phyloP scores from a whole-genome alignment of 257 asterid species.

The Eustoma russellianum region DNA sequence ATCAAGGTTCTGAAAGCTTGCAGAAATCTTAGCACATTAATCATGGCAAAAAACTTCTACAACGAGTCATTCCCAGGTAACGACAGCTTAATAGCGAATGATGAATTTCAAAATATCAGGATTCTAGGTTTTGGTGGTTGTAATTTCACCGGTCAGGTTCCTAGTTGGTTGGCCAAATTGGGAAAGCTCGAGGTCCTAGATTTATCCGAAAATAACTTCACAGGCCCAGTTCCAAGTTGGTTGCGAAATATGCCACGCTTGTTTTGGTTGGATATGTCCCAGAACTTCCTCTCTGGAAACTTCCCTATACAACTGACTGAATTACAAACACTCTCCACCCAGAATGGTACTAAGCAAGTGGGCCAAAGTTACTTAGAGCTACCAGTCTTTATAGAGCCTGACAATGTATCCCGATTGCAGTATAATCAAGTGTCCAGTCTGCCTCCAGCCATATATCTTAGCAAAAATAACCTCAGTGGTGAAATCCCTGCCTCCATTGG shows the following conservation, averaged over 20 bases:
- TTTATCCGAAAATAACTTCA: conserved; percentile 49
- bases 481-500: conserved; percentile 69
- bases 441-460: conserved; percentile 74
- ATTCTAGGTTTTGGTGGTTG: conserved; percentile 74
- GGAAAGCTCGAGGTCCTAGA: conserved; percentile 58
- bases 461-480: conserved; percentile 45
- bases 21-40: conserved; percentile 51
- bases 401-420: conserved; percentile 55
- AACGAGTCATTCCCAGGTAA: conserved; percentile 48
- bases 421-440: conserved; percentile 69
- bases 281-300: conserved; percentile 47
- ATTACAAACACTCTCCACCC: conserved; percentile 40
- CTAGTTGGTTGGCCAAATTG: conserved; percentile 51
- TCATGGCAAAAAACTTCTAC: conserved; percentile 58
- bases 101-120: conserved; percentile 43
- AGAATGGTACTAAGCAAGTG: conserved; percentile 34
- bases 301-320: conserved; percentile 50
- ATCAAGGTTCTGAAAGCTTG: conserved; percentile 45
- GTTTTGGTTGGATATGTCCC: conserved; percentile 77
- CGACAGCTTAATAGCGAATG: conserved; percentile 24
- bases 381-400: conserved; percentile 78
- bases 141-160: conserved; percentile 49
- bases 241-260: conserved; percentile 53
- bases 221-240: conserved; percentile 68
- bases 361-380: conserved; percentile 56